A percentile compares a stretch with the other conserved stretches of the same genome.
Evolutionary conservation across 208 protist species (phyloP).

Genomic region (Leishmania martiniquensis): DNA sequence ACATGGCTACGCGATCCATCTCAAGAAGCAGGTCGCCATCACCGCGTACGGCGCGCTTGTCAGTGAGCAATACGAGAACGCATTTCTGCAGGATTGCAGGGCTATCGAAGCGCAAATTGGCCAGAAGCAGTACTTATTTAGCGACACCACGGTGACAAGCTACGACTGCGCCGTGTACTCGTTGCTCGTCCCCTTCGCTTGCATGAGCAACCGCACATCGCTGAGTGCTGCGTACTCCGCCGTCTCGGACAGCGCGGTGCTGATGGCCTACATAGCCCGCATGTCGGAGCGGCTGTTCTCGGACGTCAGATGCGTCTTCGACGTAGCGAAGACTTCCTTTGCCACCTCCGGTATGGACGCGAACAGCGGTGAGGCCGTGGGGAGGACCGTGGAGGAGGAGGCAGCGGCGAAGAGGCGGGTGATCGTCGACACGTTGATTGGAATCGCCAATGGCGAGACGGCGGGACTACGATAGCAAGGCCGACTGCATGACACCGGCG

Average conservation of each 20-base stretch:
- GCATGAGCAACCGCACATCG: constrained; percentile 39
- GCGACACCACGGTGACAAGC: constrained; percentile 37
- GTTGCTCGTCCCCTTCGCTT: constrained; percentile 56
- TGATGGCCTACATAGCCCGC: constrained; percentile 58
- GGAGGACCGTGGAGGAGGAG: background rate
- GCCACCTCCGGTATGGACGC: background rate
- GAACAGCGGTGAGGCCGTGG: background rate
- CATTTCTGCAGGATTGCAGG: constrained; percentile 47
- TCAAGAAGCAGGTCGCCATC: constrained; percentile 26
- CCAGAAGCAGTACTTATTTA: constrained; percentile 45
- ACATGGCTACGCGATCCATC: constrained; percentile 27
- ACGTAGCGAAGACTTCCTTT: constrained; percentile 9
- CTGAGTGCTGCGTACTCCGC: constrained; percentile 54
- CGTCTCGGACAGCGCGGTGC: constrained; percentile 47
- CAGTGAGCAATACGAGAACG: constrained; percentile 54
- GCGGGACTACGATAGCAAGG: background rate
- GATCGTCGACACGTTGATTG: background rate
- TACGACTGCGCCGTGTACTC: constrained; percentile 79
- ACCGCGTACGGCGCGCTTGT: constrained; percentile 44
- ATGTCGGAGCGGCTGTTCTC: constrained; percentile 55
- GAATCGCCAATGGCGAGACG: background rate
- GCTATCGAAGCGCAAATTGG: constrained; percentile 56
- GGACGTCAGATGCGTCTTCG: constrained; percentile 28
- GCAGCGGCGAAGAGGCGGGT: background rate
- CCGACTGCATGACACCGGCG: background rate